Evolutionary conservation across 139 green algal genomes (phyloP).

Genomic region (Pleodorina starrii): DNA sequence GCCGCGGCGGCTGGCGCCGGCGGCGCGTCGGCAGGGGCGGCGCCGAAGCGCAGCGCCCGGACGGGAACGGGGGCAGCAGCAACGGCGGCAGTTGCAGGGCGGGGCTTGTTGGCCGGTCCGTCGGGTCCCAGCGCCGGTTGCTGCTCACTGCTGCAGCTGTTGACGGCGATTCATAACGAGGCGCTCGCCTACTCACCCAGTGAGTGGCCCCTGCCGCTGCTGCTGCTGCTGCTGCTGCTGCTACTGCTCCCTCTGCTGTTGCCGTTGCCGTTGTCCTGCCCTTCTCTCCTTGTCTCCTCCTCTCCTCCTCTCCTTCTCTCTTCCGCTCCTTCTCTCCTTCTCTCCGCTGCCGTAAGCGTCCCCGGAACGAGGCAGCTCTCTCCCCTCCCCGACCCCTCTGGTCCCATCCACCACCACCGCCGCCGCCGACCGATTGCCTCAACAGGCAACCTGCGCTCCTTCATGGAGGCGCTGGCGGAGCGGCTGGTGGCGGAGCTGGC

Average conservation of each 20-base stretch:
- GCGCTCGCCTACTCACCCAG: conserved; percentile 41
- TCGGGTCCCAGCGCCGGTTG: conserved; percentile 28
- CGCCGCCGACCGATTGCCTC: too few species aligned
- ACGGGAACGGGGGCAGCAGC: not conserved
- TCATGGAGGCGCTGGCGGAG: conserved; percentile 52
- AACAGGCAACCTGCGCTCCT: conserved; percentile 47
- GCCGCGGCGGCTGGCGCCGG: not conserved
- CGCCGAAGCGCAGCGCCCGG: not conserved
- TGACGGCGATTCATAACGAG: conserved; percentile 48
- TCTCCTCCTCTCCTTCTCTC: too few species aligned
- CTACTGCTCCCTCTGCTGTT: not conserved
- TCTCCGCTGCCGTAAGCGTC: too few species aligned
- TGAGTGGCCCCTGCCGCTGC: too few species aligned
- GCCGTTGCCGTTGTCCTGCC: not conserved
- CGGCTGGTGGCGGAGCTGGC: conserved; percentile 14
- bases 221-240: too few species aligned
- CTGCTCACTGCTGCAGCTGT: conserved; percentile 19
- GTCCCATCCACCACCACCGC: too few species aligned
- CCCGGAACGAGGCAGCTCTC: too few species aligned
- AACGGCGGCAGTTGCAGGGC: not conserved
- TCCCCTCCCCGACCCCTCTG: too few species aligned
- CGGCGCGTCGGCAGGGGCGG: not conserved
- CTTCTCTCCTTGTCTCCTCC: too few species aligned
- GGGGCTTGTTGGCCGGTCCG: not conserved
- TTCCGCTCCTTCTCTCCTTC: too few species aligned